Conservation (phyloP, 805 yeast genomes). For the Sugiyamaella floridensis region DNA sequence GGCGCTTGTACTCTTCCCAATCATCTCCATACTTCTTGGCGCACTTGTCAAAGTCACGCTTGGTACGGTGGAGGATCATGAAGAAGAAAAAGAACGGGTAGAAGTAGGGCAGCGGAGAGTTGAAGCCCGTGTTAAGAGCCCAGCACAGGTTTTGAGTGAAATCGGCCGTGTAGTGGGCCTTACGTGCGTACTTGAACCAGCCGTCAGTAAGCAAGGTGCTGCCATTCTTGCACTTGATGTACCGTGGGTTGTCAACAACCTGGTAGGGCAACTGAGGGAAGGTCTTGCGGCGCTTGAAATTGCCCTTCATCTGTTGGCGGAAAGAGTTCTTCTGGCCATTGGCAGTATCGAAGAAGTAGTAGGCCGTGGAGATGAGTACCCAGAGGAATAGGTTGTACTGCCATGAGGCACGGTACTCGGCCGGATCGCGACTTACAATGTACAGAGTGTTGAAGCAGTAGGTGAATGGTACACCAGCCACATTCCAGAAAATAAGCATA, state of each 20-base stretch:
- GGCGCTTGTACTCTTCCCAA: conserved; percentile 79
- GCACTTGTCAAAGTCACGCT: conserved; percentile 83
- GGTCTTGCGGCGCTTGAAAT: conserved; percentile 64
- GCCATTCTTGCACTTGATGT: conserved; percentile 79
- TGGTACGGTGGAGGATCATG: conserved; percentile 82
- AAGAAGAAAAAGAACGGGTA: conserved; percentile 85
- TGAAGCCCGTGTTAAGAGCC: conserved; percentile 87
- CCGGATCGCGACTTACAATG: conserved; percentile 75
- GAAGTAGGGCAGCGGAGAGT: conserved; percentile 90
- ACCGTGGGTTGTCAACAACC: conserved; percentile 73
- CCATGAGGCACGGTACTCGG: conserved; percentile 69
- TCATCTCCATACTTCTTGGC: conserved; percentile 84
- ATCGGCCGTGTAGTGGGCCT: conserved; percentile 93
- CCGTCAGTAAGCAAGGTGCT: conserved; percentile 83
- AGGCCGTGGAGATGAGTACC: conserved; percentile 55
- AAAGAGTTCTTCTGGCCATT: conserved; percentile 94
- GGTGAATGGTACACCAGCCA: conserved; percentile 98
- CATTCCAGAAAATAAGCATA: conserved; percentile 97
- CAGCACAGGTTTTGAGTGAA: conserved; percentile 81
- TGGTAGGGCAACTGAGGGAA: conserved; percentile 92
- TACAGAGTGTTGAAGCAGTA: conserved; percentile 90
- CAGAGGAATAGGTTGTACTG: conserved; percentile 52
- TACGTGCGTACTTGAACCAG: conserved; percentile 90
- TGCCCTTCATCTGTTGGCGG: conserved; percentile 71
- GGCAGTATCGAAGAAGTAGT: conserved; percentile 89